Base-by-base conservation (phyloP, 805 yeast genomes). In the Suhomyces vadensis region DNA sequence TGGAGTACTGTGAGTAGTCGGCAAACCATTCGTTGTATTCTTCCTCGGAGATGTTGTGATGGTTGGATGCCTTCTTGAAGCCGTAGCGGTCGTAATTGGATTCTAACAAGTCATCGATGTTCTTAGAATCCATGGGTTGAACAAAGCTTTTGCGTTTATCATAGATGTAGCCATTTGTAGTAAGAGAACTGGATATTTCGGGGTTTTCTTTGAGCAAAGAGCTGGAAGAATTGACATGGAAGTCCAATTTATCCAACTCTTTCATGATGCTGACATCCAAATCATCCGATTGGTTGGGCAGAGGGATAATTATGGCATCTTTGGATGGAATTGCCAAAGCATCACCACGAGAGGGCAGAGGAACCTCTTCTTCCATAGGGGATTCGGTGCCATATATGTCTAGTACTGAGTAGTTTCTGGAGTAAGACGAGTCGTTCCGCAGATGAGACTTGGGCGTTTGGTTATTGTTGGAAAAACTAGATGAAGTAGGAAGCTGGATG, bases 1-100 rank as follows among this genome's bases (percentile, higher is more conserved):
- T 63, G 46, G 82, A 67, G 60, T 86, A 85, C 22, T 71, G 77
- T 9, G 83, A 72, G 64, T 92, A 91, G 7, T 71, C 75, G 2
- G 49, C 47, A 80, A 88, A 85, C 97, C 98, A 92, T 6, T 55
- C 60, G 60, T 90, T 81, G 59, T 87, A 89, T 35, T 78, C 78
- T 17, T 67, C 65, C 40, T 67, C 71, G 7, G 85, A 53, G 19
- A 85, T 70, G 24, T 40, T 50, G 48, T 61, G 62, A 52, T 71
- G 78, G 35, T 69, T 65, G 14, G 79, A 78, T 14, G 74, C 74
- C 58, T 88, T 91, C 52, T 81, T 82, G 69, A 92, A 92, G 1
- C 99, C 99, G 60, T 92, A 92, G 39, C 92, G 65, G 60, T 92
- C 98, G 44, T 46, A 39, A 5, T 39, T 38, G 5, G 46, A 42